These are phyloP conservation scores for Aspergillus niger DNA, from an alignment of 2,329 filamentous ascomycete species.

Conservation along the genomic window DNA sequence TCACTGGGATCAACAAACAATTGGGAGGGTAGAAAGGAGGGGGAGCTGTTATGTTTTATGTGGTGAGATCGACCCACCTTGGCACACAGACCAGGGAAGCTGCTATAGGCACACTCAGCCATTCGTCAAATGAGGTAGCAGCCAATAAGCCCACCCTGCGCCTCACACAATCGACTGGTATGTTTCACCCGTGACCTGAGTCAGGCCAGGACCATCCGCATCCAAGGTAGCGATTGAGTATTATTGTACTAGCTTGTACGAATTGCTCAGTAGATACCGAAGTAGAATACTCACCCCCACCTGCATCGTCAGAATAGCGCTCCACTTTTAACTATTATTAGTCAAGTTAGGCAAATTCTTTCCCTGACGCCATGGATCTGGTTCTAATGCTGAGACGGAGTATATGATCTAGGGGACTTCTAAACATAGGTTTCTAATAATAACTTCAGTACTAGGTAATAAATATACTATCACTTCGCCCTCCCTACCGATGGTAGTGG, in stretches of 20 bases:
- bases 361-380: constrained; percentile 1
- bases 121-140: constrained; percentile 20
- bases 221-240: constrained; percentile 11
- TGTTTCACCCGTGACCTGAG: constrained; percentile 28
- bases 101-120: constrained; percentile 22
- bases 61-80: constrained; percentile 30
- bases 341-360: neutral
- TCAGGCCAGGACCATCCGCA: constrained; percentile 7
- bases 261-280: neutral
- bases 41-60: constrained; percentile 32
- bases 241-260: constrained; percentile 2
- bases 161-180: constrained; percentile 24
- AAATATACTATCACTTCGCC: neutral
- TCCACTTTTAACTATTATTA: neutral
- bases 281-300: neutral
- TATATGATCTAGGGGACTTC: neutral
- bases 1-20: constrained; percentile 21
- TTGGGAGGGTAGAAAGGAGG: constrained; percentile 22
- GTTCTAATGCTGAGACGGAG: neutral
- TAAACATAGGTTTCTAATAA: constrained; percentile 13
- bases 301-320: neutral
- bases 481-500: neutral
- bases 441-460: neutral
- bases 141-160: constrained; percentile 27
- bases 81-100: constrained; percentile 27